A percentile compares a stretch with the other conserved stretches of the same genome.
Evolutionary conservation across 2,329 filamentous ascomycete species (phyloP).

Genomic region (Atkinsonella hypoxylon): DNA sequence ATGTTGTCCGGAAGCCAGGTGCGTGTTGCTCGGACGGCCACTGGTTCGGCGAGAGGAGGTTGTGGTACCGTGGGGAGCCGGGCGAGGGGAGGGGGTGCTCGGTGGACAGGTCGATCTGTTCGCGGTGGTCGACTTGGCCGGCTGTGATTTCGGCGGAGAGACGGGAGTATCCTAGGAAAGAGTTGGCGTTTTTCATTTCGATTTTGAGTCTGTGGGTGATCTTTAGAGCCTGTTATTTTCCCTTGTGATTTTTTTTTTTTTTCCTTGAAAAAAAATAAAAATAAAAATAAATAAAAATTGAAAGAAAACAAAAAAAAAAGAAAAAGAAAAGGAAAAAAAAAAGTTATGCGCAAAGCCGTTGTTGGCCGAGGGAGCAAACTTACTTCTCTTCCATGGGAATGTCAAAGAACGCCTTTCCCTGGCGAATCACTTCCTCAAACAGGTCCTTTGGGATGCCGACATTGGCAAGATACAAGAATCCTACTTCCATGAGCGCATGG

Average conservation of each 20-base stretch:
- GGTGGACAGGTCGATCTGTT: slow-evolving; percentile 79
- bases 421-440: slow-evolving; percentile 50
- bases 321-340: no score
- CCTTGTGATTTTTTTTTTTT: no score
- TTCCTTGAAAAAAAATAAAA: no score
- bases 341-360: no score
- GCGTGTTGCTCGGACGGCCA: slow-evolving; percentile 58
- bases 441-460: slow-evolving; percentile 58
- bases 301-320: no score
- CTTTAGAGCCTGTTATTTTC: no score
- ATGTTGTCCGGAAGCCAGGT: slow-evolving; percentile 57
- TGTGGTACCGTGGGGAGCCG: slow-evolving; percentile 56
- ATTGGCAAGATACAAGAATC: slow-evolving; percentile 77
- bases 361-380: no score
- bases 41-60: slow-evolving; percentile 66
- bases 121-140: slow-evolving; percentile 63
- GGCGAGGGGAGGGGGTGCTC: slow-evolving; percentile 55
- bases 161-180: slow-evolving; percentile 58
- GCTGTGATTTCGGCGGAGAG: slow-evolving; percentile 62
- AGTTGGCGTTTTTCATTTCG: slow-evolving; percentile 62
- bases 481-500: slow-evolving; percentile 71
- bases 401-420: slow-evolving; percentile 66
- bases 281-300: no score
- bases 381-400: slow-evolving; percentile 65
- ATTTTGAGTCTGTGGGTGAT: slow-evolving; percentile 39